Base-by-base conservation (phyloP, 1,139 yeast species). In the Suhomyces kunorum region DNA sequence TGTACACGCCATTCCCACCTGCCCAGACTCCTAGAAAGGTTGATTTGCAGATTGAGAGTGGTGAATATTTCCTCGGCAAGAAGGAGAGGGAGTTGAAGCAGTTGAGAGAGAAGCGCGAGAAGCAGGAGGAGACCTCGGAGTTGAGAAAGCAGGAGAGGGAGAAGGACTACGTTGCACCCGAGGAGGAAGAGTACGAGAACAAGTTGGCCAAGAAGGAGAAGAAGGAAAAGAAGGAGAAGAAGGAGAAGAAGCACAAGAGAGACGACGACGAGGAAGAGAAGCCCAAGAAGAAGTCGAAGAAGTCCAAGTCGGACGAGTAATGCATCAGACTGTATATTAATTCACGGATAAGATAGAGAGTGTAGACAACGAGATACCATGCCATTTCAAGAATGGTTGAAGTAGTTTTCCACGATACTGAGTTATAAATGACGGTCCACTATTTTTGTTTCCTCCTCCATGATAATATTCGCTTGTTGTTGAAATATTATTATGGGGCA, bases 1-100 rank as follows among this genome's bases (percentile, higher is more conserved):
- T 80, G 3, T 92, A 92, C 78, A 92, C 98, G 23, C 98, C 98
- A 59, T 94, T 94, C 89, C 99, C 99, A 67, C 98, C 98, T 52
- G 87, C 88, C 43, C 99, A 88, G 68, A 79, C 80, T 53, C 98
- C 98, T 59, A 84, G 98, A 74, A 90, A 92, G 86, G 76, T 94
- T 65, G 99, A 94, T 79, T 71, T 90, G 61, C 95, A 90, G 69
- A 89, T 94, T 66, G 98, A 92, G 68, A 83, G 95, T 72, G 99
- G 99, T 79, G 98, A 94, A 64, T 92, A 88, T 71, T 92, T 92
- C 80, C 75, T 92, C 68, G 87, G 88, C 45, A 86, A 87, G 68
- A 78, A 72, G 54, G 96, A 90, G 55, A 87, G 86, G 72, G 85
- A 81, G 47, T 69, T 73, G 51, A 83, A 79, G 64, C 81, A 83